phyloP scores from a whole-genome alignment of 768 basidiomycete genomes.

The Obba rivulosa region DNA sequence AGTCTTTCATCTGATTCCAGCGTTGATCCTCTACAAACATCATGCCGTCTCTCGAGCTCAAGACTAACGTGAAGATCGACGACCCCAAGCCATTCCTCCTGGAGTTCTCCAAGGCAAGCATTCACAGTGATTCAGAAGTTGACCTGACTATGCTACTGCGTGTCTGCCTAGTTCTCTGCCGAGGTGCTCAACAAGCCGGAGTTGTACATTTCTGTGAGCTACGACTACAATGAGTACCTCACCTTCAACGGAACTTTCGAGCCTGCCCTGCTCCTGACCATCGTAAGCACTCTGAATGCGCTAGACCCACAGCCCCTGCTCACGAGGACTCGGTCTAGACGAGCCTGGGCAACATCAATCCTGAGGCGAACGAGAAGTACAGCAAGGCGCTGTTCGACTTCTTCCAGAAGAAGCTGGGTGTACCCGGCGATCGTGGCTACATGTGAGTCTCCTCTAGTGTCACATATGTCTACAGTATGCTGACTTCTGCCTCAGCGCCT shows the following conservation, averaged over 20 bases:
- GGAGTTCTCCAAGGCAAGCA: constrained; percentile 53
- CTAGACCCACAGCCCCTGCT: neutral
- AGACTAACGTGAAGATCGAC: constrained; percentile 33
- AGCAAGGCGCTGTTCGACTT: constrained; percentile 51
- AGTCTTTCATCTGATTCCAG: no score
- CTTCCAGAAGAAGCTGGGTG: constrained; percentile 48
- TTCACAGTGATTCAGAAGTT: neutral
- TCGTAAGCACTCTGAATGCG: constrained; percentile 38
- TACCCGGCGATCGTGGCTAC: constrained; percentile 51
- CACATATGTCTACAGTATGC: neutral
- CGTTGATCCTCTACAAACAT: no score
- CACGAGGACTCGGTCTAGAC: constrained; percentile 30
- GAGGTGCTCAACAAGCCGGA: constrained; percentile 51
- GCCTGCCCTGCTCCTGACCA: constrained; percentile 53
- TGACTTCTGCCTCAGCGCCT: constrained; percentile 26
- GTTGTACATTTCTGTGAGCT: constrained; percentile 45
- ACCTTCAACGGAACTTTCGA: constrained; percentile 60
- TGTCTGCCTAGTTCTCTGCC: constrained; percentile 41
- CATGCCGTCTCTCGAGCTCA: constrained; percentile 18
- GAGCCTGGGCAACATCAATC: constrained; percentile 51
- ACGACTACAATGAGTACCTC: constrained; percentile 53
- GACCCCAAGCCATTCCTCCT: constrained; percentile 32
- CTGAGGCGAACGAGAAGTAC: constrained; percentile 43
- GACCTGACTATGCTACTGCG: neutral
- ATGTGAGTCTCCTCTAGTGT: constrained; percentile 34